Conservation (phyloP, 352 stramenopile species). For the Phytophthora aleatoria region DNA sequence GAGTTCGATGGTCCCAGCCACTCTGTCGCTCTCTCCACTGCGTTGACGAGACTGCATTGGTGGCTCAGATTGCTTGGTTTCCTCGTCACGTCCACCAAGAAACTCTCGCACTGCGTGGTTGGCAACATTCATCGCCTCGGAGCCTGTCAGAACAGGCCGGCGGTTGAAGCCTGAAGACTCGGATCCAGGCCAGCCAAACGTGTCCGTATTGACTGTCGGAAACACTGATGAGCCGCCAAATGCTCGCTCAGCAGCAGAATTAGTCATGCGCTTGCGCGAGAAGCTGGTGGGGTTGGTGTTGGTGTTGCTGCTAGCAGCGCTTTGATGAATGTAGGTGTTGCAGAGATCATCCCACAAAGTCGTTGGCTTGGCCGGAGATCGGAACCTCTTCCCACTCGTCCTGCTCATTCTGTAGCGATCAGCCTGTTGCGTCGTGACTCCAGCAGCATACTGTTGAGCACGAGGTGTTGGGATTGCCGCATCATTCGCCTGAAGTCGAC, state of each 20-base stretch:
- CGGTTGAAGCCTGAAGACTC: constrained; percentile 25
- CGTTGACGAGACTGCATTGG: not conserved
- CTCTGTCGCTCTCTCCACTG: not conserved
- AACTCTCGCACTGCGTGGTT: constrained; percentile 42
- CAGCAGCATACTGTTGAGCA: constrained; percentile 20
- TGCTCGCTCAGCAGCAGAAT: constrained; percentile 22
- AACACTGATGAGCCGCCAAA: constrained; percentile 31
- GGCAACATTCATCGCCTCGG: constrained; percentile 45
- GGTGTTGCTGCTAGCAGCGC: constrained; percentile 1
- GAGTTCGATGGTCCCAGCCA: not conserved
- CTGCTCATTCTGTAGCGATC: constrained; percentile 39
- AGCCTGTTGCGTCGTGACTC: constrained; percentile 35
- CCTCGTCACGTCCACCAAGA: constrained; percentile 23
- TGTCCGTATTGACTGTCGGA: constrained; percentile 32
- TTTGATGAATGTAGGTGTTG: constrained; percentile 34
- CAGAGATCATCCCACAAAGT: constrained; percentile 29
- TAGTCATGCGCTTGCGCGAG: constrained; percentile 25
- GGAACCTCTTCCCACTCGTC: constrained; percentile 37
- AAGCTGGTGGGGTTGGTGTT: constrained; percentile 8
- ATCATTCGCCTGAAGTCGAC: constrained; percentile 26
- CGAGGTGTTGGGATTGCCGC: constrained; percentile 11
- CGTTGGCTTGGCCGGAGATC: constrained; percentile 24
- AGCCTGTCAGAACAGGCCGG: constrained; percentile 33
- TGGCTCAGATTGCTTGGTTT: constrained; percentile 21
- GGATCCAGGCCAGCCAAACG: constrained; percentile 16